Evolutionary conservation across 345 rosid genomes (phyloP), one percentile per base, ranked within the genome.

Genomic region (Pugionium dolabratum): DNA sequence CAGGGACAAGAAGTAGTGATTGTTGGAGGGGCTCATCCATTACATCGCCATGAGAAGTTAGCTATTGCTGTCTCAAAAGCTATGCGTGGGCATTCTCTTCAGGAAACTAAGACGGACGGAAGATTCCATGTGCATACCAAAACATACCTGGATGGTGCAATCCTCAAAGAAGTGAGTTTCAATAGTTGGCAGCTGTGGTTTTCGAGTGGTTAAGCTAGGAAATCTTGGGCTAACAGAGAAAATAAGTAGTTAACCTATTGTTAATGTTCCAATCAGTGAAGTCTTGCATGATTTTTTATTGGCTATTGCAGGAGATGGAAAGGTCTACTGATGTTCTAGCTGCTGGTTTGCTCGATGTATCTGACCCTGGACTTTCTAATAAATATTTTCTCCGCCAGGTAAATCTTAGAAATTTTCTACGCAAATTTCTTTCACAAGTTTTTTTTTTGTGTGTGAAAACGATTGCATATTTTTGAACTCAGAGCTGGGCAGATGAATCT

Each of bases 31-130:
- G 69, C 82, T 54, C 95, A 91, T 84, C 78, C 90, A 55, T 78
- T 95, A 63, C 96, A 95, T 75, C 90, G 77, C 56, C 97, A 95
- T 65, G 99, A 95, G 77, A 95, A 91, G 88, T 74, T 95, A 80
- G 90, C 99, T 59, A 88, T 95, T 78, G 96, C 99, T 30, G 85
- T 95, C 64, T 85, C 97, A 53, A 95, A 90, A 80, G 99, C 99
- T 56, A 95, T 87, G 95, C 91, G 88, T 31, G 88, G 96, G 66
- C 96, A 87, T 85, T 91, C 99, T 66, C 78, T 95, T 78, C 99
- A 91, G 78, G 95, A 95, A 80, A 95, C 99, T 42, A 91, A 82
- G 74, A 88, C 75, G 57, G 99, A 91, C 67, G 99, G 97, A 31
- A 91, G 93, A 42, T 95, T 90, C 74, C 96, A 89, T 76, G 97